phyloP scores from a whole-genome alignment of 805 yeast genomes.

The Kuraishia molischiana region DNA sequence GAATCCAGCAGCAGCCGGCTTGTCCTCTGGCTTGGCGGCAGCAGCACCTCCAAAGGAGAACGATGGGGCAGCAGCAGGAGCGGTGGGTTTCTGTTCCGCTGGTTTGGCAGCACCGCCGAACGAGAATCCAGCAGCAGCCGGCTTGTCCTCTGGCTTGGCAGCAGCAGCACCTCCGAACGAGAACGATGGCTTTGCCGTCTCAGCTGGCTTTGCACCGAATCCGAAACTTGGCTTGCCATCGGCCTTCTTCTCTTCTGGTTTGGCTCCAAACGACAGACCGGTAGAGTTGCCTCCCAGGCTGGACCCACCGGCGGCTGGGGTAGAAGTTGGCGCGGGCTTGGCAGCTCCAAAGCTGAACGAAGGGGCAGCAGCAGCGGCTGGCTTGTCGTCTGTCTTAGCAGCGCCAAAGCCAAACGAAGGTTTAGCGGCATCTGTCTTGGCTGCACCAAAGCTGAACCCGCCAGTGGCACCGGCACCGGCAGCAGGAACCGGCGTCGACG shows the following conservation, averaged over 20 bases:
- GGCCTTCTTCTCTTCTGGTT: slow-evolving; percentile 1
- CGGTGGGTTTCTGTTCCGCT: neutral
- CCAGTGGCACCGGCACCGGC: too few relatives aligned
- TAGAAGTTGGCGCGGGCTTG: neutral
- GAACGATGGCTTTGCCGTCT: slow-evolving; percentile 1
- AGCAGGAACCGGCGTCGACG: too few relatives aligned
- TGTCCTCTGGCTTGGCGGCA: slow-evolving; percentile 3
- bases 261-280: slow-evolving; percentile 8
- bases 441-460: too few relatives aligned
- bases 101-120: slow-evolving; percentile 1
- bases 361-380: slow-evolving; percentile 4
- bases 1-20: slow-evolving; percentile 1
- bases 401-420: neutral
- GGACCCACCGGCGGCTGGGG: neutral
- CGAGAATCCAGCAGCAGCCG: neutral
- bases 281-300: too few relatives aligned
- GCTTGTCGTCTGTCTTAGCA: neutral
- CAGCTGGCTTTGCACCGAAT: slow-evolving; percentile 6
- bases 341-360: slow-evolving; percentile 10
- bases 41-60: slow-evolving; percentile 5
- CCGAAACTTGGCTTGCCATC: slow-evolving; percentile 3
- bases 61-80: slow-evolving; percentile 1
- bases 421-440: slow-evolving; percentile 1
- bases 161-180: slow-evolving; percentile 5
- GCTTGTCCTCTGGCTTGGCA: slow-evolving; percentile 3